These are phyloP conservation scores for Ustilago vetiveriae DNA, from an alignment of 1,284 basidiomycete species.

Conservation along the genomic window DNA sequence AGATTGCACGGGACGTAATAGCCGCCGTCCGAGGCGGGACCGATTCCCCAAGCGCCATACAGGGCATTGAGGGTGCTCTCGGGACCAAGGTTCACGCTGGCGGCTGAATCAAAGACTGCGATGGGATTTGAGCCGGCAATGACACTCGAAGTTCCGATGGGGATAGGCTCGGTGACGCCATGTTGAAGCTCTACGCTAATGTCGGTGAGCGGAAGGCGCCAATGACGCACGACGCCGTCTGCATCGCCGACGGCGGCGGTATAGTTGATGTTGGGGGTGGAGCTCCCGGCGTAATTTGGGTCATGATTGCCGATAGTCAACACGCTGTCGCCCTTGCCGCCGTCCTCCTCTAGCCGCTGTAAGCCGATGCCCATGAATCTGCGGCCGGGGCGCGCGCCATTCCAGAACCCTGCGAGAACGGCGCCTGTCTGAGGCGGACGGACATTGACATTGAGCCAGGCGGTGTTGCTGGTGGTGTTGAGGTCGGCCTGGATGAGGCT, in stretches of 20 bases:
- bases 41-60: slow-evolving; percentile 59
- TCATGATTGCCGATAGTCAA: slow-evolving; percentile 56
- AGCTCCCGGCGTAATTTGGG: slow-evolving; percentile 41
- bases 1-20: slow-evolving; percentile 60
- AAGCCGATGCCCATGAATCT: slow-evolving; percentile 57
- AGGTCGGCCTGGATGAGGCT: slow-evolving; percentile 52
- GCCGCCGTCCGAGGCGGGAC: slow-evolving; percentile 51
- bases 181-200: slow-evolving; percentile 43
- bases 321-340: slow-evolving; percentile 54
- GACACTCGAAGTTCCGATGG: slow-evolving; percentile 36
- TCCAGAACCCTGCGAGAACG: slow-evolving; percentile 56
- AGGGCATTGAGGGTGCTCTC: slow-evolving; percentile 51
- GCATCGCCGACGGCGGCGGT: slow-evolving; percentile 43
- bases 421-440: slow-evolving; percentile 43
- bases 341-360: slow-evolving; percentile 57
- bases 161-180: slow-evolving; percentile 31
- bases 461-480: slow-evolving; percentile 42
- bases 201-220: slow-evolving; percentile 46
- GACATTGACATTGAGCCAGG: slow-evolving; percentile 26
- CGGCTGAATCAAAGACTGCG: slow-evolving; percentile 53
- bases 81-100: slow-evolving; percentile 53
- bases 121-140: slow-evolving; percentile 37
- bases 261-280: slow-evolving; percentile 35
- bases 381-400: slow-evolving; percentile 28
- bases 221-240: slow-evolving; percentile 51